These are phyloP conservation scores for Gamarada debralockiae DNA, from an alignment of 495 filamentous ascomycete genomes.

Conservation along the genomic window DNA sequence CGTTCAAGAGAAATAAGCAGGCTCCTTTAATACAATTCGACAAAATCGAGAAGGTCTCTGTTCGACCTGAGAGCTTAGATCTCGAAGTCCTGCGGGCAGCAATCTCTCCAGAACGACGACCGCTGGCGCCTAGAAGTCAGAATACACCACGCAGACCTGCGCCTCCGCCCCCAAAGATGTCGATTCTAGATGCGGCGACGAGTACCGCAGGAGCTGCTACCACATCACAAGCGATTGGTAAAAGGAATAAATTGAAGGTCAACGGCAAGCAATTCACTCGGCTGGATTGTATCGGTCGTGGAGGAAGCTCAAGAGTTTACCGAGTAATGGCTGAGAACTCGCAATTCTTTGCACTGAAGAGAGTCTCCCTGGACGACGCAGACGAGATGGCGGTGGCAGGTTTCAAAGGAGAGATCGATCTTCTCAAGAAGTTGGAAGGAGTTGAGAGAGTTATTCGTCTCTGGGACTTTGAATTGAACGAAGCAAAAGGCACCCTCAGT, in stretches of 20 bases:
- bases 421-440: constrained; percentile 74
- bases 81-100: constrained; percentile 17
- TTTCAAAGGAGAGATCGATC: constrained; percentile 95
- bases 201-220: constrained; percentile 68
- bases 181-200: constrained; percentile 85
- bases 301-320: constrained; percentile 90
- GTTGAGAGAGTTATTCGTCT: constrained; percentile 86
- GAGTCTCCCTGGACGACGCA: constrained; percentile 85
- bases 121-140: constrained; percentile 65
- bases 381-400: constrained; percentile 79
- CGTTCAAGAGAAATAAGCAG: constrained; percentile 68
- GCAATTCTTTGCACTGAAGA: constrained; percentile 89
- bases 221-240: constrained; percentile 49
- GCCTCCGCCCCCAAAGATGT: constrained; percentile 92
- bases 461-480: constrained; percentile 90
- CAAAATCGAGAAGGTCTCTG: constrained; percentile 52
- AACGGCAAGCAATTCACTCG: constrained; percentile 90
- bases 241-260: constrained; percentile 74
- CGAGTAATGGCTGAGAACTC: constrained; percentile 96
- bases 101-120: constrained; percentile 59
- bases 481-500: constrained; percentile 78
- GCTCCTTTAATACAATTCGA: constrained; percentile 52
- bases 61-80: constrained; percentile 34
- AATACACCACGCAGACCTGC: constrained; percentile 84
- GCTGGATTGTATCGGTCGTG: constrained; percentile 84